These are phyloP conservation scores for Trypethelium eluteriae DNA, from an alignment of 495 filamentous ascomycete species.

Conservation along the genomic window DNA sequence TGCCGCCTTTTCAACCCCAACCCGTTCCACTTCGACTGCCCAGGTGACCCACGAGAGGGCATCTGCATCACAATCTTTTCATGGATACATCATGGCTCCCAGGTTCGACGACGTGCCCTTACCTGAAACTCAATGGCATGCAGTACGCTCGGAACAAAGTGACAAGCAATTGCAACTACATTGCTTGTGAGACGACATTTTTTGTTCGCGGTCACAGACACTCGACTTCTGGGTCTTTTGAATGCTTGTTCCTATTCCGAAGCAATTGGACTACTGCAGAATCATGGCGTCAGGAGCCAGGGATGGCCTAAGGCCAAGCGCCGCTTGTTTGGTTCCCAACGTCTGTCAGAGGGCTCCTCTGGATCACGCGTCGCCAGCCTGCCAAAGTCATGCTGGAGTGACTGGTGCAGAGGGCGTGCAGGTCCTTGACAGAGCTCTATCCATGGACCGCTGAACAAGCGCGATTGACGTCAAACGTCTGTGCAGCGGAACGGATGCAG, in stretches of 20 bases:
- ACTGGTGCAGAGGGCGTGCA: constrained; percentile 8
- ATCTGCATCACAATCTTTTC: constrained; percentile 3
- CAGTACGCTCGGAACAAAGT: constrained; percentile 6
- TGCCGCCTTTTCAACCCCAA: constrained; percentile 8
- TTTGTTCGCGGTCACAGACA: constrained; percentile 6
- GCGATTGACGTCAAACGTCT: constrained; percentile 9
- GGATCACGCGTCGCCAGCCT: neutral
- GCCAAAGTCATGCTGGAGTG: neutral
- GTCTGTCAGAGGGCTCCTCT: neutral
- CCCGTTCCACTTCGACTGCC: constrained; percentile 1
- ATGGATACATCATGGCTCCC: neutral
- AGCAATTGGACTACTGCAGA: constrained; percentile 1
- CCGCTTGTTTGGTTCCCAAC: constrained; percentile 7
- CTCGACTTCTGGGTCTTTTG: neutral
- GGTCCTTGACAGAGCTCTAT: constrained; percentile 6
- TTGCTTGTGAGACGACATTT: constrained; percentile 8
- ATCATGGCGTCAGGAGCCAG: constrained; percentile 2
- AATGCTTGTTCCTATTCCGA: constrained; percentile 2
- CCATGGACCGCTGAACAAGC: neutral
- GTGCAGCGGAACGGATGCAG: constrained; percentile 8
- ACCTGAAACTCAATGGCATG: constrained; percentile 10
- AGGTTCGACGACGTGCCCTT: constrained; percentile 1
- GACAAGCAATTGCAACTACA: constrained; percentile 6
- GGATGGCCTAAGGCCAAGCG: neutral
- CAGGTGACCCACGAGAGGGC: constrained; percentile 3